Base-by-base conservation (phyloP, 306 rosid genomes). In the Mucuna pruriens region DNA sequence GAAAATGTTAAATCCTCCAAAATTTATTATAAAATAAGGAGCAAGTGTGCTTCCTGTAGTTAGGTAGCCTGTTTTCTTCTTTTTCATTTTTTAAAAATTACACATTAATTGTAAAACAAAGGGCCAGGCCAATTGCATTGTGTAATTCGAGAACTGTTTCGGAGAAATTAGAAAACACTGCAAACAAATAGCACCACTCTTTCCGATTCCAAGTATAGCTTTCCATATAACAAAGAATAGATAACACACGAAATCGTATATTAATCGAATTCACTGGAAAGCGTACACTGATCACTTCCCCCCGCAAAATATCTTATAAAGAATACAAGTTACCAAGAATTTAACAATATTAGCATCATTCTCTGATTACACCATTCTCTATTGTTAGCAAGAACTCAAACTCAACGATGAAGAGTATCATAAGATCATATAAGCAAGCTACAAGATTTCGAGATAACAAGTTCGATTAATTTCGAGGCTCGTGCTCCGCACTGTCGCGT, bases 231-330 rank as follows among this genome's bases (percentile, higher is more conserved):
- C 80, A 22, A 29, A 52, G 11, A 55, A 60, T 6, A 44, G 9
- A 36, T 36, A 26, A 42, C 36, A 48, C 51, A 20, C 38, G 16
- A 80, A 70, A 57, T 9, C 15, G 16, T 49, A 64, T 65, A 46
- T 13, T 6, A 74, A 48, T 57, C 26, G 0, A 25, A 60, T 75
- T 75, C 51, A 71, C n/a, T 16, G 79, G 40, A 16, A 75, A 69
- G 38, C 25, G 9, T 69, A 40, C 55, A 44, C 7, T 46, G 16
- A 80, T 60, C 51, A 13, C 52, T 36, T 72, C 19, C 63, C 63
- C 63, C 42, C 7, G 16, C 23, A 57, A 44, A 46, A 54, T 22
- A 60, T 16, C 83, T 76, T 75, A 40, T 85, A 60, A 44, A 16
- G 42, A 66, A 23, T 38, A 67, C 9, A 22, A 78, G 15, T 65